phyloP scores from a whole-genome alignment of 345 rosid species.

The Boechera retrofracta region DNA sequence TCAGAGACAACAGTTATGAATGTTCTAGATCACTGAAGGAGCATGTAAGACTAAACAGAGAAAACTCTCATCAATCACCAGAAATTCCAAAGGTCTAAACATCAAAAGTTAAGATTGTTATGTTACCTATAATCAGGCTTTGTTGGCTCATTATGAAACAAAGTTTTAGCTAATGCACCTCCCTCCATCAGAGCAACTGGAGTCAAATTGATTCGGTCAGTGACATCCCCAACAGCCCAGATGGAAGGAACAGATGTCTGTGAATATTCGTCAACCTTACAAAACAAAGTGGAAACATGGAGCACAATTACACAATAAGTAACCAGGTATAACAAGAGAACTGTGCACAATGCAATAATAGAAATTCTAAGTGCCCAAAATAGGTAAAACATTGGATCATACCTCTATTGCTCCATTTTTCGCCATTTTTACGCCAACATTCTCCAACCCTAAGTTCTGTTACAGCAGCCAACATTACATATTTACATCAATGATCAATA shows the following conservation, averaged over 20 bases:
- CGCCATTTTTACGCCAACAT: slow-evolving; percentile 69
- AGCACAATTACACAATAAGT: slow-evolving; percentile 12
- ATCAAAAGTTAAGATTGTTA: slow-evolving; percentile 5
- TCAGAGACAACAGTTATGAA: slow-evolving; percentile 27
- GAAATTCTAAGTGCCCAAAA: not conserved
- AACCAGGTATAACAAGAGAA: slow-evolving; percentile 24
- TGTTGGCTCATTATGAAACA: slow-evolving; percentile 78
- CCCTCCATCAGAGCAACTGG: slow-evolving; percentile 99
- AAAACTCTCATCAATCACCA: not conserved
- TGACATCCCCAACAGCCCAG: slow-evolving; percentile 98
- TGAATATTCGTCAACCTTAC: slow-evolving; percentile 91
- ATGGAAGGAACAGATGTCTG: slow-evolving; percentile 85
- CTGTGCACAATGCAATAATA: not conserved
- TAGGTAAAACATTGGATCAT: slow-evolving; percentile 27
- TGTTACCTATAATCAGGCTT: slow-evolving; percentile 86
- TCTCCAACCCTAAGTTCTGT: slow-evolving; percentile 93
- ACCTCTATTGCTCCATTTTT: slow-evolving; percentile 96
- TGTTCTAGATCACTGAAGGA: not conserved
- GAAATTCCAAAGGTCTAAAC: not conserved
- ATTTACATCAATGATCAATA: slow-evolving; percentile 22
- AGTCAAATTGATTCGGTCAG: slow-evolving; percentile 91
- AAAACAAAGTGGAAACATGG: slow-evolving; percentile 33
- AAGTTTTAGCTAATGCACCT: slow-evolving; percentile 87
- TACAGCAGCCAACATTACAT: slow-evolving; percentile 36
- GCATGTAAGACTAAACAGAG: not conserved